Base-by-base conservation (phyloP, 306 rosid genomes). In the Vicia faba region DNA sequence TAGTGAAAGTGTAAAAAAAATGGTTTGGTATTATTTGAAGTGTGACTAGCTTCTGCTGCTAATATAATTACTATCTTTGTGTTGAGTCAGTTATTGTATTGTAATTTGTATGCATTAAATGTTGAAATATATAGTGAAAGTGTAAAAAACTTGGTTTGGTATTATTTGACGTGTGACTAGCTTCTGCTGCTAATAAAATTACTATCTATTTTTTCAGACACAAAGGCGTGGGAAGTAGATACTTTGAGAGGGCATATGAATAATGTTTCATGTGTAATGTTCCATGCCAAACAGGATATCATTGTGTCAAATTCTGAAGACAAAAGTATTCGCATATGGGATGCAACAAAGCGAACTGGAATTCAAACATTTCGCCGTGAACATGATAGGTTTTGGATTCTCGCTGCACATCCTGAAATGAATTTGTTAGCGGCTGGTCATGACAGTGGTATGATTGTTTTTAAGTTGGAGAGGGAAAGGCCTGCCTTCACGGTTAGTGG, bases 191-290 rank as follows among this genome's bases (percentile, higher is more conserved):
- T 79, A 28, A 79, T 63, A 29, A 73, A 64, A 5, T 57, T 0
- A 14, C 8, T 55, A 23, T 69, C 65, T 66, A 15, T 78, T 80
- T 80, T 79, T 75, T 20, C 93, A 92, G 98, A 92, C 62, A 92
- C 98, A 3, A 89, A 92, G 84, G 98, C 98, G 53, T 89, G 96
- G 98, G 96, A 89, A 83, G 96, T 92, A 77, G 98, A 92, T 83
- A 92, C 98, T 12, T 79, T 92, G 89, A 89, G 96, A 66, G 98
- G 98, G 71, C 98, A 92, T 82, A 87, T 84, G 92, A 92, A 92
- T 82, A 92, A 92, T 77, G 98, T 92, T 73, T 92, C 98, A 73
- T 87, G 91, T 81, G 98, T 89, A 31, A 84, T 89, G 95, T 92
- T 92, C 78, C 96, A 89, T 84, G 89, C 93, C 43, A 92, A 89